phyloP scores from a whole-genome alignment of 106 monocot genomes.

The Dioscorea alata region DNA sequence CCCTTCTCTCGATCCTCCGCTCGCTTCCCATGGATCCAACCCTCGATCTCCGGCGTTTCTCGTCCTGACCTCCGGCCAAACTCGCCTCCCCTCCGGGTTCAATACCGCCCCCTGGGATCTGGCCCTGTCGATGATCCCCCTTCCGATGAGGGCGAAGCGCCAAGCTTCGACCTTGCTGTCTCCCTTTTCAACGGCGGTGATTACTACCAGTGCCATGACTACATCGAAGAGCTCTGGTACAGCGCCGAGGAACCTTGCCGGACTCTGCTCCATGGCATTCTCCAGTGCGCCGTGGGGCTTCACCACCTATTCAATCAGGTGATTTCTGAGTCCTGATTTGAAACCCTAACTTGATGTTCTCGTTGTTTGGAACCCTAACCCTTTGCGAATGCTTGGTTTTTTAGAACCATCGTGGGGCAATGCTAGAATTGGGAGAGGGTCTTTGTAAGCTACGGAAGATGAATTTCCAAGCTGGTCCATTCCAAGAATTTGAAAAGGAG shows the following conservation, averaged over 20 bases:
- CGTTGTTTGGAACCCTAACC: too few species aligned
- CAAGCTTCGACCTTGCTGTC: constrained; percentile 53
- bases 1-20: background rate
- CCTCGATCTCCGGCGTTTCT: background rate
- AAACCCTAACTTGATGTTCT: too few species aligned
- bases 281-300: constrained; percentile 82
- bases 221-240: constrained; percentile 81
- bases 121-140: constrained; percentile 2
- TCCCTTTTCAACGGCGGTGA: constrained; percentile 74
- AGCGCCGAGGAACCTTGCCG: constrained; percentile 74
- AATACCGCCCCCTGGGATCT: constrained; percentile 12
- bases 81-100: background rate
- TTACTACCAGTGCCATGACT: constrained; percentile 76
- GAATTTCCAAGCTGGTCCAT: constrained; percentile 55
- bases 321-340: background rate
- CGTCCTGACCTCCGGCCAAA: background rate
- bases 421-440: constrained; percentile 93
- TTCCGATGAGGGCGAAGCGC: constrained; percentile 5
- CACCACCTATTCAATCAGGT: constrained; percentile 91
- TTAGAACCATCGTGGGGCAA: constrained; percentile 90
- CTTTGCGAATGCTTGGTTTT: background rate
- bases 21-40: background rate
- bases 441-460: constrained; percentile 85
- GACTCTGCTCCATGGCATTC: constrained; percentile 70
- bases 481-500: constrained; percentile 64